Base-by-base conservation (phyloP, 2,329 filamentous ascomycete genomes). In the Penicillium brasilianum region DNA sequence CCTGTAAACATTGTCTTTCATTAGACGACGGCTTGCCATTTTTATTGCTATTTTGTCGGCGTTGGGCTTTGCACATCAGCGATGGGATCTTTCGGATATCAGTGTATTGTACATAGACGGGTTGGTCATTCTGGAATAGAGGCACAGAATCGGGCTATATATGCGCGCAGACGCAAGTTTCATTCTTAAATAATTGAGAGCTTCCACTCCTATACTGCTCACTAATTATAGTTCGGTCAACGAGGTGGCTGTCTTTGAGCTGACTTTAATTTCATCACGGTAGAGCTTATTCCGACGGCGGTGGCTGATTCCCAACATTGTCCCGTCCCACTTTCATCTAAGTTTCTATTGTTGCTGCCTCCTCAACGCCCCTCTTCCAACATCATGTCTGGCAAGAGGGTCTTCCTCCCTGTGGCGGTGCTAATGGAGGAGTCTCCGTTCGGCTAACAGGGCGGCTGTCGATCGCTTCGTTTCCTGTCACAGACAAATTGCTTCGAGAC, bases 391-490 rank as follows among this genome's bases (percentile, higher is more conserved):
- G 18, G 44, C 18, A 51, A 51, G 28, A 51, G 30, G 49, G 49
- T 37, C 20, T 52, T 11, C n/a, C 22, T 28, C 36, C 36, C 1
- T 52, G 57, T 59, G 60, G 60, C 60, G 57, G 57, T 62, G 57
- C 49, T 13, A 16, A 34, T 22, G 43, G 32, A 34, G 22, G 4
- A 7, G 20, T 48, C 16, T n/a, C 43, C 43, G 14, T 37, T 55
- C 37, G 9, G 18, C 13, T 10, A 52, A 39, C 34, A 11, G n/a
- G 54, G 41, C 34, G 28, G 25, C 18, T 18, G 44, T 30, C 58
- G 52, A 55, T 59, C 59, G n/a, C 43, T 49, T 56, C 56, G 49
- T 53, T 48, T 52, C 36, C 18, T 37, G 62, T 61, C 56, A 64
- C 49, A 59, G 6, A 48, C 44, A 59, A 11, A 64, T 61, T 64